phyloP scores from a whole-genome alignment of 169 alveolate species.

The Cryptosporidium meleagridis region DNA sequence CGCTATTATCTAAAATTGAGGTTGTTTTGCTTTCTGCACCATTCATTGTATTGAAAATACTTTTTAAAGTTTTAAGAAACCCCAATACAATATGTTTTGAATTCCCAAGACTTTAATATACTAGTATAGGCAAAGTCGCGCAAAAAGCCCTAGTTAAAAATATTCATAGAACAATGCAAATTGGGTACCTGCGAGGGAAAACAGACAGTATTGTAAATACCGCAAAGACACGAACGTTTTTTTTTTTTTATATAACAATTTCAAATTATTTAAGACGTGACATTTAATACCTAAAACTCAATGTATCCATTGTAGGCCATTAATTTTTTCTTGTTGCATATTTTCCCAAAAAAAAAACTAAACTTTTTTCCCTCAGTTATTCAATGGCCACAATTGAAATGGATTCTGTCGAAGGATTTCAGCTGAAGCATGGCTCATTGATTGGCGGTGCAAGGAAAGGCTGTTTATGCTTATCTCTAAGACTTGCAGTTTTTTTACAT shows the following conservation, averaged over 20 bases:
- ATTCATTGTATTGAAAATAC: background rate
- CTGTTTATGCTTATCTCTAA: constrained; percentile 42
- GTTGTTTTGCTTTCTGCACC: constrained; percentile 11
- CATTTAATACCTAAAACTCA: background rate
- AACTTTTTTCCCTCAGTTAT: background rate
- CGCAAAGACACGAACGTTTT: constrained; percentile 53
- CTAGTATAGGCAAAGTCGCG: background rate
- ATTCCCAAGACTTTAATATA: background rate
- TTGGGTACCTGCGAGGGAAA: constrained; percentile 49
- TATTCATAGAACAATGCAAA: background rate
- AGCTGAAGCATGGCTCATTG: constrained; percentile 69
- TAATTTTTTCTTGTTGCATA: background rate
- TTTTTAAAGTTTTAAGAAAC: background rate
- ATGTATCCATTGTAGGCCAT: background rate
- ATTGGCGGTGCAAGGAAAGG: constrained; percentile 75
- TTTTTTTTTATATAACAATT: constrained; percentile 3
- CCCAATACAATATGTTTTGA: background rate
- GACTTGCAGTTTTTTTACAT: constrained; percentile 53
- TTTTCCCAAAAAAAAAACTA: background rate
- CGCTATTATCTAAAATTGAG: background rate
- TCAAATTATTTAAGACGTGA: constrained; percentile 57
- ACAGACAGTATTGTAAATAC: constrained; percentile 16
- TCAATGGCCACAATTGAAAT: constrained; percentile 34
- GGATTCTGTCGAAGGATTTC: constrained; percentile 67
- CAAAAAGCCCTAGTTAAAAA: background rate